Evolutionary conservation across 1,284 basidiomycete genomes (phyloP), one percentile per base, ranked within the genome.

Genomic region (Macrocybe sp.): DNA sequence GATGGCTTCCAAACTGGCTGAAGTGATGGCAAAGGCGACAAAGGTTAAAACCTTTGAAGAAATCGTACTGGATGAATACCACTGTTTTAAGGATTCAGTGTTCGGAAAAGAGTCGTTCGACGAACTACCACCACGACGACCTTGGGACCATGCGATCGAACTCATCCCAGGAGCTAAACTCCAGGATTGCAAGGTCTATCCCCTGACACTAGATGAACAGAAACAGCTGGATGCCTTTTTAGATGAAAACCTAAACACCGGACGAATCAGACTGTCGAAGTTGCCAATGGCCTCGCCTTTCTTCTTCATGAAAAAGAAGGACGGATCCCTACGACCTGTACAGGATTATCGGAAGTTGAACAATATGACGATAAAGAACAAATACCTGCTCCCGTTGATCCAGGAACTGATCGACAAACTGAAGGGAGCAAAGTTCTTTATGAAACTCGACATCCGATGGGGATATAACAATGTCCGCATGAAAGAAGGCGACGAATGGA

Each of bases 221-320:
- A 44, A 53, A 7, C 50, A 55, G 11, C 29, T 65, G n/a, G 48
- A 61, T 16, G 50, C 53, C 33, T 70, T 65, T 46, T 3, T 69
- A 1, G 46, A 67, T 1, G 67, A 70, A 47, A 65, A 69, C 35
- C 52, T 69, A 0, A 4, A 35, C 7, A 55, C 48, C 2, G 54
- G 63, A 7, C 36, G 45, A 8, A 66, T 66, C 30, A 22, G 53
- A 16, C 52, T 52, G 3, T 65, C 63, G 1, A 64, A 60, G 33
- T 61, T 60, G 6, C 61, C 63, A 1, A 52, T 55, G 34, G 64
- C 54, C 6, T 58, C 71, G 0, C 67, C 68, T 0, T 59, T 75
- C 41, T 68, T 78, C 37, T 78, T 76, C 51, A 60, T 72, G 2
- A 61, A 63, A 41, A 76, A 76, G 58, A 72, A 72, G 52, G 67